Evolutionary conservation across 164 flowering plant genomes (phyloP), one percentile per base, ranked within the genome.

Genomic region (Vitis amurensis): DNA sequence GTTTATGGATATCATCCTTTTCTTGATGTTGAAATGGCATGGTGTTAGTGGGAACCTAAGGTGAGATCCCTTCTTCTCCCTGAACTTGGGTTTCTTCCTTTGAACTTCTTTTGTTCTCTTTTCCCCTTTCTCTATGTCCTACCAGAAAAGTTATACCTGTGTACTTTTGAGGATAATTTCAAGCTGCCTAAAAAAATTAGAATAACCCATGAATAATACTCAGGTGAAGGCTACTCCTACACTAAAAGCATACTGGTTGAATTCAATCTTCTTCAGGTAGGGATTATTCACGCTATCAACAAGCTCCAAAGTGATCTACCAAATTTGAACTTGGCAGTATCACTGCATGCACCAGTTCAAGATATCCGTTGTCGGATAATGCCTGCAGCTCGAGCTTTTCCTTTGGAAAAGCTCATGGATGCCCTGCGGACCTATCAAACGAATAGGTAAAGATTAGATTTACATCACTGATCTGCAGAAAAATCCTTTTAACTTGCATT

Each of bases 301-400:
- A 95, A 91, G 78, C 84, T 95, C 64, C 88, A 90, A 3, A 61
- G 16, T 68, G 99, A 95, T 77, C 77, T 95, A 27, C 99, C 99
- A 27, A 89, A 81, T 74, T 76, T 93, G 77, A 95, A 91, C 81
- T 81, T 95, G 61, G 99, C 99, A n/a, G 96, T 95, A 49, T 95
- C 99, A 51, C 80, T 95, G 63, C 99, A 95, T 86, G 99, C 99
- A 55, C 97, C 99, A 17, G 85, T 85, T 64, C 99, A 95, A 81
- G 93, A 93, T 3, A 86, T 93, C 55, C 96, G 99, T 16, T 95
- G 99, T 72, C 88, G 89, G 68, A 91, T 93, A 71, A 95, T 95
- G 98, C 98, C 99, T 59, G 94, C 99, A 56, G 99, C 99, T 61
- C 79, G 97, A 55, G 98, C 97, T 68, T 95, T 95, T 81, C 98